Conservation (phyloP, 2,329 filamentous ascomycete genomes). For the Fusarium euwallaceae region DNA sequence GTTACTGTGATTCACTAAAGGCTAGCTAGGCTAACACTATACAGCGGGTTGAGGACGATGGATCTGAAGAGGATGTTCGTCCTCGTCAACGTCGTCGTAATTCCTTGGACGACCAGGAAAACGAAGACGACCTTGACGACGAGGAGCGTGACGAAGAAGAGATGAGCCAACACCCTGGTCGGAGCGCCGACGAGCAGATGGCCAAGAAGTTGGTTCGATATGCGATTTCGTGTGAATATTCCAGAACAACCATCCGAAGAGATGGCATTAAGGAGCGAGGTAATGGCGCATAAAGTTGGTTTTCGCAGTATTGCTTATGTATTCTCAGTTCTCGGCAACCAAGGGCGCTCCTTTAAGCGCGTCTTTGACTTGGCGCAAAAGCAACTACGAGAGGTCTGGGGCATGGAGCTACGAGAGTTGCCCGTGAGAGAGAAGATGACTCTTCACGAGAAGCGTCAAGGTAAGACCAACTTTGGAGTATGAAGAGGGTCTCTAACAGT, state of each 20-base stretch:
- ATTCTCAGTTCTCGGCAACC: slow-evolving; percentile 75
- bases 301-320: slow-evolving; percentile 14
- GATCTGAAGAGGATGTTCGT: slow-evolving; percentile 50
- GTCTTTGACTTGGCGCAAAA: slow-evolving; percentile 84
- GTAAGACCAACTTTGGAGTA: slow-evolving; percentile 54
- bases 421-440: slow-evolving; percentile 85
- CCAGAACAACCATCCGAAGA: slow-evolving; percentile 70
- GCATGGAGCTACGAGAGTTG: slow-evolving; percentile 92
- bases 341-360: slow-evolving; percentile 77
- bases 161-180: slow-evolving; percentile 43
- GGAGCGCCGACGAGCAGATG: slow-evolving; percentile 63
- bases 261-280: slow-evolving; percentile 75
- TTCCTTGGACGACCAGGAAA: slow-evolving; percentile 47
- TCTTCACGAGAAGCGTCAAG: slow-evolving; percentile 81
- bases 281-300: slow-evolving; percentile 42
- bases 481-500: slow-evolving; percentile 9
- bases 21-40: slow-evolving; percentile 11
- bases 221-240: slow-evolving; percentile 75
- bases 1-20: slow-evolving; percentile 23
- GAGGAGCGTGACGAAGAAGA: slow-evolving; percentile 48
- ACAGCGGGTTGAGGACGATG: slow-evolving; percentile 46
- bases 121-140: slow-evolving; percentile 55
- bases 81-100: slow-evolving; percentile 50
- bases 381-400: slow-evolving; percentile 79
- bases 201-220: slow-evolving; percentile 78